These are phyloP conservation scores for Hypoxylon sp. DNA, from an alignment of 2,329 filamentous ascomycete genomes.

Conservation along the genomic window DNA sequence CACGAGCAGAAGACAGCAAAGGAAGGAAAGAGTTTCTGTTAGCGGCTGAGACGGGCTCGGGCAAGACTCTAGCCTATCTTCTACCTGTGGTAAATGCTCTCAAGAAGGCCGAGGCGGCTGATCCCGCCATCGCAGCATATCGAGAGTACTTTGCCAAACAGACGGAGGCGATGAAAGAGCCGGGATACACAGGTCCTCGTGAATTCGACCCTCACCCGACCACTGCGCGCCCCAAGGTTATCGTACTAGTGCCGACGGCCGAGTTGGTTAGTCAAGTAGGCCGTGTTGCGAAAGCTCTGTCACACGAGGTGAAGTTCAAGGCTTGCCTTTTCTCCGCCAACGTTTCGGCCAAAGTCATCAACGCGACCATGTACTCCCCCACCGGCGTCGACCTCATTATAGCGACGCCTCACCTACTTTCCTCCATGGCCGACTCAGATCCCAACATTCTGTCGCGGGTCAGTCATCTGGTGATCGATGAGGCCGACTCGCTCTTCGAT, in stretches of 20 bases:
- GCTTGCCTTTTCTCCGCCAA: slow-evolving; percentile 84
- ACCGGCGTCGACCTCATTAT: slow-evolving; percentile 87
- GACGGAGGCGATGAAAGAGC: slow-evolving; percentile 65
- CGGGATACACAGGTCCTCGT: slow-evolving; percentile 69
- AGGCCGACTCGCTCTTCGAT: slow-evolving; percentile 96
- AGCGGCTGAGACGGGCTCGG: slow-evolving; percentile 95
- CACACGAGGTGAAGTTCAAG: slow-evolving; percentile 88
- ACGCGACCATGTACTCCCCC: slow-evolving; percentile 83
- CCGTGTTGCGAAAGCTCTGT: slow-evolving; percentile 80
- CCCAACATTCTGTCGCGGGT: slow-evolving; percentile 95
- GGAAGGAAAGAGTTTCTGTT: slow-evolving; percentile 75
- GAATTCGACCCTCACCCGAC: slow-evolving; percentile 78
- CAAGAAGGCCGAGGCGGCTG: slow-evolving; percentile 77
- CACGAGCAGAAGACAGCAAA: slow-evolving; percentile 48
- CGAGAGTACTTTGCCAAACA: slow-evolving; percentile 66
- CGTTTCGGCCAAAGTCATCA: slow-evolving; percentile 81
- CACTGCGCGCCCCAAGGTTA: slow-evolving; percentile 81
- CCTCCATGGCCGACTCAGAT: slow-evolving; percentile 87
- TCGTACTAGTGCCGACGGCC: slow-evolving; percentile 91
- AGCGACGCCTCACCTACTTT: slow-evolving; percentile 88
- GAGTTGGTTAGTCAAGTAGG: slow-evolving; percentile 93
- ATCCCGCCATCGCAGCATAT: slow-evolving; percentile 69
- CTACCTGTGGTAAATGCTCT: slow-evolving; percentile 86
- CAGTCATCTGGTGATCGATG: slow-evolving; percentile 88
- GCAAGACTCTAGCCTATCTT: slow-evolving; percentile 94